These are phyloP conservation scores for Botryotinia narcissicola DNA, from an alignment of 2,329 filamentous ascomycete species.

Conservation along the genomic window DNA sequence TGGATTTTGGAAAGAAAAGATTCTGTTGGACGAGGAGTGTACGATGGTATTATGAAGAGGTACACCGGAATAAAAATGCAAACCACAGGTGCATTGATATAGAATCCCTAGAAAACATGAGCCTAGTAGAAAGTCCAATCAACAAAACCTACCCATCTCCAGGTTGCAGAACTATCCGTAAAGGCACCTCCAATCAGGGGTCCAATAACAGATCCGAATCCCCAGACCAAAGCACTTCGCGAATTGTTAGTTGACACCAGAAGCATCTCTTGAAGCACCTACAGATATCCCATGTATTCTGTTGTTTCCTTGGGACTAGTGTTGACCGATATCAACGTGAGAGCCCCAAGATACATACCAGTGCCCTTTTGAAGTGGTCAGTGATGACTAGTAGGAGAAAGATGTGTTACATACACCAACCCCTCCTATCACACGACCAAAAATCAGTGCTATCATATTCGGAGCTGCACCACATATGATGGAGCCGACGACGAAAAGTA, in stretches of 20 bases:
- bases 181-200: slow-evolving; percentile 40
- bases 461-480: slow-evolving; percentile 40
- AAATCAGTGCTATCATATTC: slow-evolving; percentile 46
- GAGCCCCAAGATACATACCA: slow-evolving; percentile 47
- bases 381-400: not conserved
- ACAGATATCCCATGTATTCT: not conserved
- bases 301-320: slow-evolving; percentile 41
- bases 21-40: too few species aligned
- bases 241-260: not conserved
- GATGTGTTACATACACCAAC: slow-evolving; percentile 35
- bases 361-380: slow-evolving; percentile 33
- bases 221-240: not conserved
- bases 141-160: slow-evolving; percentile 43
- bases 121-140: too few species aligned
- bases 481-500: slow-evolving; percentile 38
- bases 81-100: too few species aligned
- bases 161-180: slow-evolving; percentile 43
- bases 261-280: not conserved
- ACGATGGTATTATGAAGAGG: too few species aligned
- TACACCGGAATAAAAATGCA: too few species aligned
- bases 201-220: slow-evolving; percentile 7
- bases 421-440: slow-evolving; percentile 47
- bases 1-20: too few species aligned
- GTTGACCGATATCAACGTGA: slow-evolving; percentile 45
- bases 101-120: too few species aligned